Percentiles rank a stretch among this genome's conserved stretches.
Conservation (phyloP, 768 basidiomycete genomes). For the Collybia mongolica region DNA sequence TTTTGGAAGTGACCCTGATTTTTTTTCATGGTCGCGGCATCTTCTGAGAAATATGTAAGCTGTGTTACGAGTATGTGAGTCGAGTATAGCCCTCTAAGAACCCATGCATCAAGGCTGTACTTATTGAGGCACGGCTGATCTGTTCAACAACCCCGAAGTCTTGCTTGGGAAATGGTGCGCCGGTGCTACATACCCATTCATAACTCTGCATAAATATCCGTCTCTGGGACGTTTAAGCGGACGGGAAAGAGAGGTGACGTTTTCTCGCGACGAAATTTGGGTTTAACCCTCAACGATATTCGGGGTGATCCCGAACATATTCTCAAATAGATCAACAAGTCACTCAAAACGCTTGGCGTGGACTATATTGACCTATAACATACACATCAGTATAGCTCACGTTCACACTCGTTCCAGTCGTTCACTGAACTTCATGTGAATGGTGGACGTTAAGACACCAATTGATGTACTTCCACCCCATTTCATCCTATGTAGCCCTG, state of each 20-base stretch:
- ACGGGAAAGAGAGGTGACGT: slow-evolving; percentile 46
- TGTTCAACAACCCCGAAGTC: background rate
- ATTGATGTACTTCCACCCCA: slow-evolving; percentile 18
- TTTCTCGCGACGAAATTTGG: slow-evolving; percentile 57
- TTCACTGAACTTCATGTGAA: background rate
- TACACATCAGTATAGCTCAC: slow-evolving; percentile 27
- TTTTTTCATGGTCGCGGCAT: too few relatives aligned
- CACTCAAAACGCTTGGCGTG: slow-evolving; percentile 30
- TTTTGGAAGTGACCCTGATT: too few relatives aligned
- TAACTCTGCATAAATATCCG: background rate
- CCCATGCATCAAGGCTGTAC: slow-evolving; percentile 33
- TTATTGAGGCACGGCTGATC: slow-evolving; percentile 2
- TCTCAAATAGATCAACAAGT: slow-evolving; percentile 28
- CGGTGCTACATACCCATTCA: background rate
- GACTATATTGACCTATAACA: slow-evolving; percentile 40
- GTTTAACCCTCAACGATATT: slow-evolving; percentile 20
- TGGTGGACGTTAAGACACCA: slow-evolving; percentile 21
- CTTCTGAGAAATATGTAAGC: too few relatives aligned
- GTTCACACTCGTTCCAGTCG: background rate
- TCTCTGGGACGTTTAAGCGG: slow-evolving; percentile 27
- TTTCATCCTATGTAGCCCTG: slow-evolving; percentile 3
- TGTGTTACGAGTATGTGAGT: too few relatives aligned
- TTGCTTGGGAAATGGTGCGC: slow-evolving; percentile 6
- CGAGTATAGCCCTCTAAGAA: too few relatives aligned
- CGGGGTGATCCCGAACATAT: slow-evolving; percentile 37